Conservation (phyloP, 1,139 yeast genomes). For the Pneumocystis canis region DNA sequence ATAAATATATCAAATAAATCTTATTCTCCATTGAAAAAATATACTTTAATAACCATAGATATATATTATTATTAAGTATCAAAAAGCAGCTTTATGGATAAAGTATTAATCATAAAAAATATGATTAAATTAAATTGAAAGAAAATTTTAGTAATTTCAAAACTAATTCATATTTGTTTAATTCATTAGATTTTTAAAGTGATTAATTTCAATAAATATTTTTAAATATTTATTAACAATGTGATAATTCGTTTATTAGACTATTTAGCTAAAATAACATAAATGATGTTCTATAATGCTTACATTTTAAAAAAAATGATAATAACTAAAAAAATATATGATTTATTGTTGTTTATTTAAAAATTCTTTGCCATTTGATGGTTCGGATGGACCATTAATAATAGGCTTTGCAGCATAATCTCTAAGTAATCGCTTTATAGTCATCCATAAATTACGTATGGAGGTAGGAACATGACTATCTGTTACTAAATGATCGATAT, state of each 20-base stretch:
- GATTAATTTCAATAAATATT: background rate
- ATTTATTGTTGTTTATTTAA: background rate
- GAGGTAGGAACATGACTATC: conserved; percentile 10
- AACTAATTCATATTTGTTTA: background rate
- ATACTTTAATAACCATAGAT: background rate
- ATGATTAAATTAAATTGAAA: background rate
- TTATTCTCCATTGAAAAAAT: background rate
- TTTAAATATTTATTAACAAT: background rate
- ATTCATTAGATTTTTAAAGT: background rate
- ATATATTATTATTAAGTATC: background rate
- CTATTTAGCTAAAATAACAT: background rate
- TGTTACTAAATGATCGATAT: conserved; percentile 12
- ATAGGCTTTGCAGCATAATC: conserved; percentile 8
- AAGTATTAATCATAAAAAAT: background rate
- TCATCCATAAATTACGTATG: conserved; percentile 9
- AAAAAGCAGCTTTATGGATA: background rate
- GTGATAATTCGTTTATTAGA: background rate
- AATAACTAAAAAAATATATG: background rate
- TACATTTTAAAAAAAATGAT: background rate
- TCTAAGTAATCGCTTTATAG: conserved; percentile 9
- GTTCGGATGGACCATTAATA: background rate
- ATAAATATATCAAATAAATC: background rate
- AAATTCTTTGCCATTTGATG: background rate
- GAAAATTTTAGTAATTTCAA: background rate
- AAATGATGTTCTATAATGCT: background rate